Base-by-base conservation (phyloP, 164 flowering plant genomes). In the Macadamia tetraphylla region DNA sequence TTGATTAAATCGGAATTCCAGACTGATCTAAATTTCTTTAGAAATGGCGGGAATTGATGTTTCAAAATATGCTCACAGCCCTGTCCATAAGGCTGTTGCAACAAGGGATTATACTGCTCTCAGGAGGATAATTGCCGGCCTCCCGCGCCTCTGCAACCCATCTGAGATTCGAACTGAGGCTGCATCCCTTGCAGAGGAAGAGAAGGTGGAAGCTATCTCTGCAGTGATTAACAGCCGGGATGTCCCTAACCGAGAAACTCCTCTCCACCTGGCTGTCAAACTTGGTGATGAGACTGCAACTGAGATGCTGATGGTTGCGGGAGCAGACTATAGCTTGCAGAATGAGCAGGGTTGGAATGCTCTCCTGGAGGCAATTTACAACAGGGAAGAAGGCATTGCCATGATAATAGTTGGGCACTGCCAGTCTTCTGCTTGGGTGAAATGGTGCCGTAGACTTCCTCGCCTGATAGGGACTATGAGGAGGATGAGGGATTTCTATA, bases 401-500 rank as follows among this genome's bases (percentile, higher is more conserved):
- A 67, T 53, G 76, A 73, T 68, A 9, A 77, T 77, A 18, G 76
- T 73, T 35, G 40, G 70, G 67, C 74, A 77, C 29, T 77, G 70
- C 62, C 80, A 77, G 49, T 74, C 76, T 0, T 60, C 71, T 29
- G 80, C 70, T 1, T 74, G 73, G 73, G 77, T 72, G 0, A 68
- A 74, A 49, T 77, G 80, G 80, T 68, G 77, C 15, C 70, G 77
- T 32, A 66, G 80, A 58, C 35, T 77, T 48, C 80, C 80, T 10
- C 70, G 80, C 9, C 35, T 77, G 67, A 58, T 77, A 49, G 80
- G 75, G 13, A 61, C 80, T 31, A 71, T 71, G 71, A 62, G 59
- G 42, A 67, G 77, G 62, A 74, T 77, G 72, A 44, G 72, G 51
- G 77, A 77, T 66, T 77, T 77, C 30, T 73, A 77, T 67, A 71